Conservation (phyloP, 106 monocot species). For the Dactylorhiza incarnata region DNA sequence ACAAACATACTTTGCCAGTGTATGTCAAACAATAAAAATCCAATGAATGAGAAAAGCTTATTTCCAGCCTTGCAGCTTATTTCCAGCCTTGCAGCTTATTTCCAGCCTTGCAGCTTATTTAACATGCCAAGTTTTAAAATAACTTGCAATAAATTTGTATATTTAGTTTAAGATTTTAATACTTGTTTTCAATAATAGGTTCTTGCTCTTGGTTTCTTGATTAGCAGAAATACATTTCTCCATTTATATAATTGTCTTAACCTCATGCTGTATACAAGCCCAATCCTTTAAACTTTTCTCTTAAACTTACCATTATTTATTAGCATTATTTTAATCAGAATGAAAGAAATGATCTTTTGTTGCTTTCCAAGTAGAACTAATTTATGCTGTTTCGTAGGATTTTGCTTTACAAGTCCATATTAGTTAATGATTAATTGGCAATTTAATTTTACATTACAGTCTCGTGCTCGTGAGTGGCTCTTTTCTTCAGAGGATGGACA, state of each 20-base stretch:
- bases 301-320: neutral
- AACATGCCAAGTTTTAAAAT: neutral
- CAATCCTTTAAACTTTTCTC: neutral
- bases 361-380: neutral
- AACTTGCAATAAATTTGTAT: neutral
- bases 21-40: neutral
- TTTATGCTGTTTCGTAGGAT: neutral
- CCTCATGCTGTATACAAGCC: neutral
- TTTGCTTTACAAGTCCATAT: neutral
- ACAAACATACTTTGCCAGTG: neutral
- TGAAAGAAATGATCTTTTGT: neutral
- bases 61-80: neutral
- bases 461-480: slow-evolving; percentile 86
- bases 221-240: neutral
- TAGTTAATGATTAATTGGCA: neutral
- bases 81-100: neutral
- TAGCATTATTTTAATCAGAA: neutral
- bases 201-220: neutral
- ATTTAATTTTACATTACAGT: slow-evolving; percentile 38
- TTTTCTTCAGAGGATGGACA: slow-evolving; percentile 96
- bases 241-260: neutral
- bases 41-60: neutral
- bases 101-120: neutral
- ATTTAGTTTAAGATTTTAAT: neutral
- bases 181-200: neutral